Evolutionary conservation across 2,329 filamentous ascomycete genomes (phyloP).

Genomic region (Aureobasidium sp.): DNA sequence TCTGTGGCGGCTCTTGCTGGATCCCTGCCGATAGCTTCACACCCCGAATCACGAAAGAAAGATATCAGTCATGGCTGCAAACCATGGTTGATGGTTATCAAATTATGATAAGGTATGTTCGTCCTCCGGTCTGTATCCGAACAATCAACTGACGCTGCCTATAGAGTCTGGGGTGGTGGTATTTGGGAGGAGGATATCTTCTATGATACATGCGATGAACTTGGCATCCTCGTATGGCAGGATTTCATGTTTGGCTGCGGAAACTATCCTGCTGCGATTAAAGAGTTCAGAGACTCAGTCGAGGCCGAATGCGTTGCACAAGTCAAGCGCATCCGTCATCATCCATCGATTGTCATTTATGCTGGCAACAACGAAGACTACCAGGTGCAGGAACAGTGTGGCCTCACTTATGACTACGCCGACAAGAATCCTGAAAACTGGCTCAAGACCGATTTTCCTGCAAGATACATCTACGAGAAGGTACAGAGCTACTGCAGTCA

Average conservation of each 20-base stretch:
- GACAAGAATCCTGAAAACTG: constrained; percentile 76
- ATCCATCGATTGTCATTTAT: constrained; percentile 79
- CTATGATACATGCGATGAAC: constrained; percentile 67
- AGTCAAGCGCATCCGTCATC: constrained; percentile 67
- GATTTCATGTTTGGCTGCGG: constrained; percentile 72
- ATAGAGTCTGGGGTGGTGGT: constrained; percentile 66
- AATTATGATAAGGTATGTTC: constrained; percentile 57
- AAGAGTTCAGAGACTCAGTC: constrained; percentile 53
- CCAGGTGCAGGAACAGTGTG: constrained; percentile 65
- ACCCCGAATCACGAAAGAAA: constrained; percentile 56
- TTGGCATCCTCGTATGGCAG: constrained; percentile 79
- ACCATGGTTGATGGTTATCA: constrained; percentile 70
- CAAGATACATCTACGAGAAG: constrained; percentile 91
- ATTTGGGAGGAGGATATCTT: constrained; percentile 70
- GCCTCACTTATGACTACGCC: constrained; percentile 67
- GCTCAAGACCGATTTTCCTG: constrained; percentile 82
- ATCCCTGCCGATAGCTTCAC: constrained; percentile 77
- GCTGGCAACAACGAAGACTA: constrained; percentile 97
- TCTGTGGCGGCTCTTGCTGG: constrained; percentile 76
- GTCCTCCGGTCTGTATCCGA: too few species aligned
- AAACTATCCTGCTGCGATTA: constrained; percentile 60
- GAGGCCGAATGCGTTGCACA: constrained; percentile 60
- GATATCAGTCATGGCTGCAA: constrained; percentile 68
- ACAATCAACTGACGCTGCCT: too few species aligned
- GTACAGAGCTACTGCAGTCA: too few species aligned